A percentile compares a stretch with the other conserved stretches of the same genome.
Evolutionary conservation across 192 early-diverging fungal genomes (phyloP).

Genomic region (Backusella morwellensis): DNA sequence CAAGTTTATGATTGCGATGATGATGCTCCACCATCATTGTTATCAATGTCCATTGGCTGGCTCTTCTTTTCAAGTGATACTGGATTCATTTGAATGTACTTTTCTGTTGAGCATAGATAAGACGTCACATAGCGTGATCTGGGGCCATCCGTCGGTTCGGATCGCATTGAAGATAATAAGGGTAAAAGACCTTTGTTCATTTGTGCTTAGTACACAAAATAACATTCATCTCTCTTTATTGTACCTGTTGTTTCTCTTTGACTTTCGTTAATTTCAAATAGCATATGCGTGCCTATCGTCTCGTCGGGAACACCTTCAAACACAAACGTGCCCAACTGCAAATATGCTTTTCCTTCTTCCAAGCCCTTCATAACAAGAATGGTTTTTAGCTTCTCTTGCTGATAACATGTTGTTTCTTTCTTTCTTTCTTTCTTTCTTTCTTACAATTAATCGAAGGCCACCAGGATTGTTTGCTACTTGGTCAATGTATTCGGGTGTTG

Average conservation of each 20-base stretch:
- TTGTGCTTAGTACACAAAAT: background rate
- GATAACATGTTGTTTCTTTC: background rate
- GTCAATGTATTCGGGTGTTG: background rate
- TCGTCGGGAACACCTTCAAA: constrained; percentile 17
- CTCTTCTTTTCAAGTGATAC: background rate
- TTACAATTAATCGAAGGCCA: constrained; percentile 3
- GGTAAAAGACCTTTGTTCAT: background rate
- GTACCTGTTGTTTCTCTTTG: constrained; percentile 8
- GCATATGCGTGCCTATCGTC: constrained; percentile 1
- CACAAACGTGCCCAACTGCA: background rate
- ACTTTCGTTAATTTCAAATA: constrained; percentile 8
- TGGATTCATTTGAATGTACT: background rate
- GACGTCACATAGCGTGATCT: background rate
- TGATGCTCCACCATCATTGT: background rate
- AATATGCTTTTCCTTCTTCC: background rate
- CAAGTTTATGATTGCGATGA: background rate
- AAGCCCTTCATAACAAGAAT: background rate
- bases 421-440: background rate
- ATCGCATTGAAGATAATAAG: constrained; percentile 1
- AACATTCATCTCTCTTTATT: background rate
- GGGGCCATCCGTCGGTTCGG: background rate
- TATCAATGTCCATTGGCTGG: background rate
- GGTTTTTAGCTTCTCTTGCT: too few relatives aligned
- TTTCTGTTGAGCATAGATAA: background rate
- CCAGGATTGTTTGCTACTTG: background rate